A percentile compares a stretch with the other conserved stretches of the same genome.
Evolutionary conservation across 2,329 filamentous ascomycete genomes (phyloP).

Genomic region (Dryadomyces quercivorus): DNA sequence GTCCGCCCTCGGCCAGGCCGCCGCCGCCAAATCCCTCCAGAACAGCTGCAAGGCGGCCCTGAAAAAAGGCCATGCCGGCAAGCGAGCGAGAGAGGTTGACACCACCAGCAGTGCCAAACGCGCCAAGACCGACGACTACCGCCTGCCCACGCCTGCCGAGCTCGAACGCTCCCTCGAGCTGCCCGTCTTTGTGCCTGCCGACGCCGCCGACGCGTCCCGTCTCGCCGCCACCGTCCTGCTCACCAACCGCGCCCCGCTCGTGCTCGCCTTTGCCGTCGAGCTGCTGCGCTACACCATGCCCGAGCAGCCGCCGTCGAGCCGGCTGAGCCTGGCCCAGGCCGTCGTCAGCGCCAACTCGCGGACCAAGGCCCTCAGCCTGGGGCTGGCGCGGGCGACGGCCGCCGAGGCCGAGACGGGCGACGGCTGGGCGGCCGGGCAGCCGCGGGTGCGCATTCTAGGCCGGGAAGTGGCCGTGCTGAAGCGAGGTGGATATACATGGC

Average conservation of each 20-base stretch:
- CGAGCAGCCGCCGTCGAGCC: slow-evolving; percentile 71
- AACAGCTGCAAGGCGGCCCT: slow-evolving; percentile 41
- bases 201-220: slow-evolving; percentile 13
- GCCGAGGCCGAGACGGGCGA: slow-evolving; percentile 62
- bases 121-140: not conserved
- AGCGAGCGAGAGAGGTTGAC: slow-evolving; percentile 18
- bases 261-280: slow-evolving; percentile 67
- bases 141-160: slow-evolving; percentile 33
- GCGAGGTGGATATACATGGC: slow-evolving; percentile 60
- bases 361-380: slow-evolving; percentile 63
- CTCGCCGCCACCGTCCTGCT: slow-evolving; percentile 47
- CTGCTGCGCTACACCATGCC: slow-evolving; percentile 72
- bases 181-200: slow-evolving; percentile 35
- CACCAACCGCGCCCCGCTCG: slow-evolving; percentile 66
- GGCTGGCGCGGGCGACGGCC: slow-evolving; percentile 58
- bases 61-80: slow-evolving; percentile 23
- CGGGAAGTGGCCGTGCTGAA: slow-evolving; percentile 65
- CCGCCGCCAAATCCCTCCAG: slow-evolving; percentile 37
- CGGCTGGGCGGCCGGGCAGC: slow-evolving; percentile 65
- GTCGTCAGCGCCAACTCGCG: slow-evolving; percentile 73
- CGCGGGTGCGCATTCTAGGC: slow-evolving; percentile 58
- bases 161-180: slow-evolving; percentile 51
- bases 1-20: slow-evolving; percentile 32
- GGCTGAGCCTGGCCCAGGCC: slow-evolving; percentile 71
- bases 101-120: slow-evolving; percentile 19